Base-by-base conservation (phyloP, 495 filamentous ascomycete genomes). In the Aspergillus panamensis region DNA sequence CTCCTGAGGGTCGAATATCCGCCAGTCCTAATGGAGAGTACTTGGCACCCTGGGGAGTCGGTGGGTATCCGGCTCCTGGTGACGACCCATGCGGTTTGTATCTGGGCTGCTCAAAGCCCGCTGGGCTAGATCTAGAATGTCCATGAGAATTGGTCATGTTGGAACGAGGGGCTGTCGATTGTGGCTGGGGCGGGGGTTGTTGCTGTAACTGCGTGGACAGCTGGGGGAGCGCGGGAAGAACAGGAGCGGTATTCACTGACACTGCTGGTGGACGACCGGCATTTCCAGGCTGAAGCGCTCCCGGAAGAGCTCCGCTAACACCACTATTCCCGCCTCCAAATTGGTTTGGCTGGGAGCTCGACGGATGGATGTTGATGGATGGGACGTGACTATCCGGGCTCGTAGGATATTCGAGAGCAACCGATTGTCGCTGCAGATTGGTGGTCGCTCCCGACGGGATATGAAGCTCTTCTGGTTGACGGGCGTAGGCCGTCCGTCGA, bases 21-120 rank as follows among this genome's bases (percentile, higher is more conserved):
- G 89, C 86, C n/a, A 97, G 80, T 6, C 90, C 92, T 19, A 97
- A 80, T 4, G 92, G 92, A 6, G 91, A 95, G 66, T 93, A 90
- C 40, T 89, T 78, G 25, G 85, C 85, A 39, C 89, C 88, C 62
- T 87, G 85, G 7, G 84, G 82, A 40, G 82, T 87, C n/a, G 89
- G 83, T 20, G 85, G 80, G 70, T 87, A 90, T 65, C 82, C 89
- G 57, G 79, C 66, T 40, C 81, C 84, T 9, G 84, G 83, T 12
- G 88, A 86, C 43, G 86, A 82, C 48, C 85, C 82, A 59, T 87
- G 92, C 42, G 88, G 84, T 35, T 82, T 79, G 72, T 93, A 94
- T 62, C 84, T 81, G 37, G 85, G 78, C 45, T 85, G 80, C 45
- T 89, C 83, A 49, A 92, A 84, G 35, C 88, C 87, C 3, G 88